Conservation (phyloP, 2,329 filamentous ascomycete genomes). For the Sordariomycetes sp. region DNA sequence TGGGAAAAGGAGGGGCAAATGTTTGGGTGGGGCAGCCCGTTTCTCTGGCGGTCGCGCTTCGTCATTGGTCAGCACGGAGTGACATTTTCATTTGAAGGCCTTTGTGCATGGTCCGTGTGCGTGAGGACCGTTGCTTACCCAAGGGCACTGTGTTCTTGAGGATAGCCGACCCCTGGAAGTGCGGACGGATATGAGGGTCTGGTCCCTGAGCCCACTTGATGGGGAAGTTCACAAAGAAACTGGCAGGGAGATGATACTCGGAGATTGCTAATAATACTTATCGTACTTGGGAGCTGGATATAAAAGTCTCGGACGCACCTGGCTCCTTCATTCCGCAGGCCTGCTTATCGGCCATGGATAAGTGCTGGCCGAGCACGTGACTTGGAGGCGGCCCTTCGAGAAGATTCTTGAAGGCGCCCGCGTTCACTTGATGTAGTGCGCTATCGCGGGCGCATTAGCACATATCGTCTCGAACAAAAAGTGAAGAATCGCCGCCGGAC, state of each 20-base stretch:
- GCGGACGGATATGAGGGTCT: neutral
- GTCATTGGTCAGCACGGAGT: neutral
- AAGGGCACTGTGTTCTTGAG: neutral
- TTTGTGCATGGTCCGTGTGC: slow-evolving; percentile 1
- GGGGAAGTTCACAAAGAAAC: neutral
- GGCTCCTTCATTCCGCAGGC: neutral
- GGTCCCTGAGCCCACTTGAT: neutral
- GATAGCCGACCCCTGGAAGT: neutral
- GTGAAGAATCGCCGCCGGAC: neutral
- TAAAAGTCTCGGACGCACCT: neutral
- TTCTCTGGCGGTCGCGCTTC: neutral
- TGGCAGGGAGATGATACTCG: neutral
- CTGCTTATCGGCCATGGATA: neutral
- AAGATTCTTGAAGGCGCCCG: slow-evolving; percentile 2
- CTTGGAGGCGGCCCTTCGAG: neutral
- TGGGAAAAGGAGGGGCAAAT: slow-evolving; percentile 1
- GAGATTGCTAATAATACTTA: neutral
- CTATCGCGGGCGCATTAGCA: neutral
- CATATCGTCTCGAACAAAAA: neutral
- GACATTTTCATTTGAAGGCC: neutral
- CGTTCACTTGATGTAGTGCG: neutral
- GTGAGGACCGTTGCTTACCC: neutral
- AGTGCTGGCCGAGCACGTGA: neutral
- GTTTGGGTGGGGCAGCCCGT: slow-evolving; percentile 2
- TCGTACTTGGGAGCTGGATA: neutral